Evolutionary conservation across 192 early-diverging fungal genomes (phyloP), one percentile per base, ranked within the genome.

Genomic region (Entomortierella chlamydospora): DNA sequence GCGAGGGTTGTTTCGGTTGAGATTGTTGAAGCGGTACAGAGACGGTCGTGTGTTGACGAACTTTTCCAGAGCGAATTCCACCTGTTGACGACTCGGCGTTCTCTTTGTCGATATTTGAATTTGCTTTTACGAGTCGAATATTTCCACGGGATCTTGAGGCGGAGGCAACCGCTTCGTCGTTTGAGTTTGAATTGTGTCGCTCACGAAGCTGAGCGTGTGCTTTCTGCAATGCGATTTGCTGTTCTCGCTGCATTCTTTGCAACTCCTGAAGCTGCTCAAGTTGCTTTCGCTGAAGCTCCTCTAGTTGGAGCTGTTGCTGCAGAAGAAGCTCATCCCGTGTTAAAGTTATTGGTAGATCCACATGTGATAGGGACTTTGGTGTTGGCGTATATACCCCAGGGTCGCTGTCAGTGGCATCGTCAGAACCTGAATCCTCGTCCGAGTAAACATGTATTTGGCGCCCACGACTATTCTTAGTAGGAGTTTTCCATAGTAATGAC

Each of bases 221-320:
- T 26, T 55, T 33, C 39, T 50, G 64, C 5, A 74, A 41, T 11
- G 57, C 58, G 18, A 54, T 12, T 31, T 74, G 72, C 25, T 74
- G 72, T 29, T 74, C 58, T 52, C 53, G 15, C 18, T 65, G 63
- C n/a, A 73, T 18, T 0, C 22, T 22, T 12, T 67, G 64, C 29
- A 74, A 29, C 0, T 59, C 63, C 31, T 61, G 61, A 37, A 74
- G 64, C 47, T 74, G 72, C 9, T 67, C 43, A 0, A 33, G 64
- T 47, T 74, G 72, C 17, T 49, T 30, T 22, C 51, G 33, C 13
- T 68, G 72, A 4, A 74, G 59, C 26, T 68, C 72, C 11, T 74
- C 59, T 30, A 74, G 42, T 33, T 74, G 64, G 4, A 10, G 22
- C 15, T 43, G 28, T n/a, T 74, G 72, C 10, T 74, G 72, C 26